Evolutionary conservation across 495 filamentous ascomycete genomes (phyloP).

Genomic region (Neurospora sp.): DNA sequence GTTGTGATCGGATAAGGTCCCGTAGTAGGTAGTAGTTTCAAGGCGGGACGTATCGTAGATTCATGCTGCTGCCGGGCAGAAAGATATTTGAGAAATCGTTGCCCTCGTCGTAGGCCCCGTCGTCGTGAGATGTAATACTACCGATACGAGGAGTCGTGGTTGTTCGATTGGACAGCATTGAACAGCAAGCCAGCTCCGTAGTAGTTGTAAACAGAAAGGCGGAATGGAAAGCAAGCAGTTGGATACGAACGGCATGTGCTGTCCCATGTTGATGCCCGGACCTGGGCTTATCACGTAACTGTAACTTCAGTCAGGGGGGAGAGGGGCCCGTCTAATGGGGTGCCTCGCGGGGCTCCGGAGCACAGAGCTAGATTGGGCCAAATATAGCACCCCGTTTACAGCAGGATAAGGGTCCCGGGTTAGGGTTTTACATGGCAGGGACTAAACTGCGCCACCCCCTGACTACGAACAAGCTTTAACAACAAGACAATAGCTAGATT

Average conservation of each 20-base stretch:
- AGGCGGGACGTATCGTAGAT: neutral
- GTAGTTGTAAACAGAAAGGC: neutral
- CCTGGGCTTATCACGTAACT: neutral
- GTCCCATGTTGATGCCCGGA: neutral
- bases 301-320: neutral
- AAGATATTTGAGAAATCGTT: neutral
- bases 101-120: neutral
- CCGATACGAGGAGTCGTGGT: neutral
- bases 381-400: neutral
- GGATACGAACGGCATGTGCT: neutral
- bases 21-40: neutral
- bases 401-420: neutral
- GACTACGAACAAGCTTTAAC: neutral
- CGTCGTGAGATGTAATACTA: neutral
- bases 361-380: neutral
- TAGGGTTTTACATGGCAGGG: neutral
- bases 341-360: neutral
- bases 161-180: neutral
- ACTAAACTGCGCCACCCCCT: neutral
- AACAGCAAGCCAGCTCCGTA: neutral
- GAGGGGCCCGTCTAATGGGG: neutral
- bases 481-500: neutral
- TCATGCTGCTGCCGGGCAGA: neutral
- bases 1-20: neutral
- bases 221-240: neutral